Percentiles rank a stretch among this genome's conserved stretches.
Conservation (phyloP, 2,329 filamentous ascomycete genomes). For the Phialocephala sp. region DNA sequence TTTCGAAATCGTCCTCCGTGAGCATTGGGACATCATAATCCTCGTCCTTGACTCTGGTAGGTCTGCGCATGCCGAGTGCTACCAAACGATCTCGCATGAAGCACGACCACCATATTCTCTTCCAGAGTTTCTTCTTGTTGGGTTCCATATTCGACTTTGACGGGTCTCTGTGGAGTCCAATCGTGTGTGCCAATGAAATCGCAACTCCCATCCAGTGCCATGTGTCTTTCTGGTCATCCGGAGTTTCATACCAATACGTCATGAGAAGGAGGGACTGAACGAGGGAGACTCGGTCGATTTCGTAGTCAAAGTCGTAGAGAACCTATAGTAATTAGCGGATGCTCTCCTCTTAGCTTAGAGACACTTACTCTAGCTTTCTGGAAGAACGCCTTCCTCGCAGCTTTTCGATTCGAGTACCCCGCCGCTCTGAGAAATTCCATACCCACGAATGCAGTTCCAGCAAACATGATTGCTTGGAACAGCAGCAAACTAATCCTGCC, state of each 20-base stretch:
- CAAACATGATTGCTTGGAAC: constrained; percentile 96
- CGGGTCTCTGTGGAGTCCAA: constrained; percentile 88
- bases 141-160: constrained; percentile 75
- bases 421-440: constrained; percentile 76
- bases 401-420: constrained; percentile 79
- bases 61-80: constrained; percentile 90
- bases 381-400: constrained; percentile 87
- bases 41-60: constrained; percentile 89
- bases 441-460: constrained; percentile 86
- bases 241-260: constrained; percentile 98
- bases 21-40: constrained; percentile 96
- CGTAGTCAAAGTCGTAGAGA: constrained; percentile 95
- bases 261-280: constrained; percentile 89
- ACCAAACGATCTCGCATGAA: constrained; percentile 95
- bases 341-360: constrained; percentile 4
- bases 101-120: constrained; percentile 97
- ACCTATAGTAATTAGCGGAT: constrained; percentile 54
- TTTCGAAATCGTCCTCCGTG: constrained; percentile 82
- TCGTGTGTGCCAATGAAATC: constrained; percentile 90
- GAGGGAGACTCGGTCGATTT: constrained; percentile 84
- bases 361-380: constrained; percentile 78
- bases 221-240: constrained; percentile 95
- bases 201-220: constrained; percentile 99
- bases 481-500: constrained; percentile 82
- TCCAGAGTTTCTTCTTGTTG: constrained; percentile 83